Conservation (phyloP, 768 basidiomycete genomes). For the Russula sp. region DNA sequence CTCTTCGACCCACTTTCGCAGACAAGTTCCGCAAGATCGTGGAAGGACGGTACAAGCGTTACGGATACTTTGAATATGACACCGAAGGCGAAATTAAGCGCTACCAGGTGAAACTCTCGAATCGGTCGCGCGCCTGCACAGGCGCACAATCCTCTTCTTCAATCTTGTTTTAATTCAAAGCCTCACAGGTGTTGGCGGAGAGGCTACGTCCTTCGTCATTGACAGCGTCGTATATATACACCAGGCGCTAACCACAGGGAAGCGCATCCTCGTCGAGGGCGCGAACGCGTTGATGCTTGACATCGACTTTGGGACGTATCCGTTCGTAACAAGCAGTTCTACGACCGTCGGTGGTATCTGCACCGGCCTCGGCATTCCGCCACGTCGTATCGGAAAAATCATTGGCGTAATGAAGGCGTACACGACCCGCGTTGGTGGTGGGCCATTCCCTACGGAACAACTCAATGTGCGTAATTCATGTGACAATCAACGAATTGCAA, state of each 20-base stretch:
- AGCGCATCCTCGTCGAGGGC: constrained; percentile 89
- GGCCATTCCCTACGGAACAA: constrained; percentile 96
- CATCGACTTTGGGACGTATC: constrained; percentile 97
- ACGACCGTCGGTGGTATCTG: constrained; percentile 94
- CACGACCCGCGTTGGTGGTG: constrained; percentile 97
- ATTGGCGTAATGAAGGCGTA: constrained; percentile 98
- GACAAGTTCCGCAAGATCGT: constrained; percentile 92
- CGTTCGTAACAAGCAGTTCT: constrained; percentile 92
- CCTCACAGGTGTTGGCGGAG: constrained; percentile 68
- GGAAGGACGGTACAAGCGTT: constrained; percentile 96
- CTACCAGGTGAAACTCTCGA: constrained; percentile 62
- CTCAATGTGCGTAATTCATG: constrained; percentile 60
- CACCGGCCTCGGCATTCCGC: constrained; percentile 96
- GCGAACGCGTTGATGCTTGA: constrained; percentile 99
- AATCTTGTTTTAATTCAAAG: constrained; percentile 1
- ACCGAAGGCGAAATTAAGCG: constrained; percentile 93
- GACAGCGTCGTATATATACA: constrained; percentile 89
- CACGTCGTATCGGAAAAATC: constrained; percentile 77
- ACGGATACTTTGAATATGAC: constrained; percentile 97
- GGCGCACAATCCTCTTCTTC: neutral
- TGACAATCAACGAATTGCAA: neutral
- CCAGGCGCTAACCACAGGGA: constrained; percentile 66
- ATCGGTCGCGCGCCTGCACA: constrained; percentile 18
- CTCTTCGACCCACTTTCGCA: constrained; percentile 87
- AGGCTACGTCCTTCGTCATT: constrained; percentile 80